Base-by-base conservation (phyloP, 768 basidiomycete species). In the Mycena venus region DNA sequence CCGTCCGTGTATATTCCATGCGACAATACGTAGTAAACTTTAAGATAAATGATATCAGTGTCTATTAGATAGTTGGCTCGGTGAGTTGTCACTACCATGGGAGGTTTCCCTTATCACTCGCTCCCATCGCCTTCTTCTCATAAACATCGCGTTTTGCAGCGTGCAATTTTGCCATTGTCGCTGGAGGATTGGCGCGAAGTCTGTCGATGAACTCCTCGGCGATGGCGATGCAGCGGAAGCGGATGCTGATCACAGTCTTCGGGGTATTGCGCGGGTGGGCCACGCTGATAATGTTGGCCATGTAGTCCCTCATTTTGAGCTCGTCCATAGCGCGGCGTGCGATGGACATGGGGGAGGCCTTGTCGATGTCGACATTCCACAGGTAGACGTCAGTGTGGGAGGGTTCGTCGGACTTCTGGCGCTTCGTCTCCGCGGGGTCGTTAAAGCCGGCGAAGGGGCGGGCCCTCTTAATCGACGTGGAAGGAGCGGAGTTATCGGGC, bases 1-100 rank as follows among this genome's bases (percentile, higher is more conserved):
- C 2, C 44, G 40, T 27, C 72, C 72, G 23, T 68, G 14, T 11
- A 73, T 32, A 62, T 73, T 73, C 72, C 66, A 68, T 0, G 38
- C 5, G 21, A 68, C n/a, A 29, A 62, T 44, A 31, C 70, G 27
- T 3, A 70, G 44, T 8, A 25, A 51, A 25, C n/a, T n/a, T n/a
- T n/a, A n/a, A n/a, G n/a, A n/a, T n/a, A n/a, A n/a, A n/a, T n/a
- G n/a, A n/a, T n/a, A n/a, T n/a, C n/a, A n/a, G n/a, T n/a, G n/a
- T n/a, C n/a, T n/a, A n/a, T n/a, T n/a, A n/a, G n/a, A n/a, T n/a
- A n/a, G n/a, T n/a, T n/a, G n/a, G n/a, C n/a, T n/a, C n/a, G n/a
- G n/a, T n/a, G n/a, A n/a, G 19, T 49, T 49, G 23, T 4, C 2
- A 4, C 21, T 49, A 49, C 47, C 47, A 49, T 23, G 47, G 47